These are phyloP conservation scores for Hypoxylon sp. DNA, from an alignment of 2,329 filamentous ascomycete genomes.

Conservation along the genomic window DNA sequence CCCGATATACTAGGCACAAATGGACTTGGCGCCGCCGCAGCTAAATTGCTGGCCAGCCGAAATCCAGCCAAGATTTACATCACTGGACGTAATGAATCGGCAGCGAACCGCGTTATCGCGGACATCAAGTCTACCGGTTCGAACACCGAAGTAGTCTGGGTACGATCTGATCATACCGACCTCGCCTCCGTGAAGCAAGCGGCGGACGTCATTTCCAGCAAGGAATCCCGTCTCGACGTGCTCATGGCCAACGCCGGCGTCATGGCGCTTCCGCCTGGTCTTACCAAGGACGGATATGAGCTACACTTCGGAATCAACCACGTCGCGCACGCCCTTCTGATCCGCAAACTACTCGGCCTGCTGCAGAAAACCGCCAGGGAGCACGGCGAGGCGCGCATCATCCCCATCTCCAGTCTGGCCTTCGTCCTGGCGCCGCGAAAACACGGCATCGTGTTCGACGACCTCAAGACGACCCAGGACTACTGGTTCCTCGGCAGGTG, in stretches of 20 bases:
- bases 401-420: slow-evolving; percentile 28
- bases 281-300: slow-evolving; percentile 58
- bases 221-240: slow-evolving; percentile 54
- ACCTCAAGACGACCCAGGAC: slow-evolving; percentile 28
- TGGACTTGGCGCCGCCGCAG: slow-evolving; percentile 26
- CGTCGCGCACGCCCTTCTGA: slow-evolving; percentile 57
- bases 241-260: slow-evolving; percentile 59
- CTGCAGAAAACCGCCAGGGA: slow-evolving; percentile 25
- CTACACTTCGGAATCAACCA: slow-evolving; percentile 59
- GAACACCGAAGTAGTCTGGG: slow-evolving; percentile 24
- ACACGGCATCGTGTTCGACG: slow-evolving; percentile 35
- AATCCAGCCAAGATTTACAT: slow-evolving; percentile 27
- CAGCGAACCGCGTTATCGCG: slow-evolving; percentile 13
- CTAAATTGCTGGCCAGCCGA: slow-evolving; percentile 25
- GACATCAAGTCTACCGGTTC: slow-evolving; percentile 17
- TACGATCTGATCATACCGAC: slow-evolving; percentile 20
- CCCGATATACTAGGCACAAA: slow-evolving; percentile 16
- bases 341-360: slow-evolving; percentile 40
- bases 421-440: slow-evolving; percentile 10
- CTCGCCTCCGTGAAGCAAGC: slow-evolving; percentile 45
- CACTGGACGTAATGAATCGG: slow-evolving; percentile 14
- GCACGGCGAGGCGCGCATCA: slow-evolving; percentile 32
- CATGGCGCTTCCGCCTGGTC: slow-evolving; percentile 52
- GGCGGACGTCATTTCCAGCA: slow-evolving; percentile 48
- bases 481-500: slow-evolving; percentile 31